Conservation (phyloP, 306 rosid species). For the Pyrus pyrifolia region DNA sequence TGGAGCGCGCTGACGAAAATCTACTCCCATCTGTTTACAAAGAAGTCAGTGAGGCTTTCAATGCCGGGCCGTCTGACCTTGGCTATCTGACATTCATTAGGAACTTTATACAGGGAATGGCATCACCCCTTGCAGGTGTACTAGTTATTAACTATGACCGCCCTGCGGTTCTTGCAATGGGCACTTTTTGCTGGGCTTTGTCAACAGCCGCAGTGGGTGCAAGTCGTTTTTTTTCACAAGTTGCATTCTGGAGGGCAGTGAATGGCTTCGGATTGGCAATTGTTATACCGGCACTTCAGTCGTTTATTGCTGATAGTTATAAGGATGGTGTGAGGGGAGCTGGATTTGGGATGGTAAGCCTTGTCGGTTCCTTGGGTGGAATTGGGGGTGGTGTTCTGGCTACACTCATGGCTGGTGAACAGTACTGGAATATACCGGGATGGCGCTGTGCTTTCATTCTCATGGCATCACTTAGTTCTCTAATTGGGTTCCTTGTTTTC, state of each 20-base stretch:
- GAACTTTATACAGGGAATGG: conserved; percentile 75
- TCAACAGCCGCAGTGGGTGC: conserved; percentile 89
- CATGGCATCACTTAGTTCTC: conserved; percentile 73
- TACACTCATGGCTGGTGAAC: conserved; percentile 86
- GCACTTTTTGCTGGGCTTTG: conserved; percentile 88
- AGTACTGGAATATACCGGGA: conserved; percentile 65
- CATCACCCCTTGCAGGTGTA: conserved; percentile 90
- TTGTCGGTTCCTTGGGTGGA: conserved; percentile 76
- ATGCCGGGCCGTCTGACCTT: conserved; percentile 85
- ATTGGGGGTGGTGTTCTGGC: conserved; percentile 96
- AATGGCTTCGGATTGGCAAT: conserved; percentile 94
- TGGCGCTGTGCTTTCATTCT: conserved; percentile 83
- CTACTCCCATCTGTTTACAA: conserved; percentile 95
- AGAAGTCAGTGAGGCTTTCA: conserved; percentile 93
- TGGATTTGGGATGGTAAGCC: conserved; percentile 78
- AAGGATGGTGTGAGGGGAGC: conserved; percentile 67
- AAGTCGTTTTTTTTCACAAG: conserved; percentile 56
- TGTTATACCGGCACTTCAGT: conserved; percentile 95
- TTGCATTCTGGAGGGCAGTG: conserved; percentile 84
- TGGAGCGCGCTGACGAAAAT: conserved; percentile 94
- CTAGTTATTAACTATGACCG: conserved; percentile 72
- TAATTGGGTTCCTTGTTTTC: conserved; percentile 74
- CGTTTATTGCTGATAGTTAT: conserved; percentile 92
- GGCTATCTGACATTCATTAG: conserved; percentile 92
- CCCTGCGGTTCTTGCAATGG: conserved; percentile 78